Percentiles rank a stretch among this genome's conserved stretches.
These are phyloP conservation scores for Ceratocystis ficicola DNA, from an alignment of 2,329 filamentous ascomycete genomes.

Conservation along the genomic window DNA sequence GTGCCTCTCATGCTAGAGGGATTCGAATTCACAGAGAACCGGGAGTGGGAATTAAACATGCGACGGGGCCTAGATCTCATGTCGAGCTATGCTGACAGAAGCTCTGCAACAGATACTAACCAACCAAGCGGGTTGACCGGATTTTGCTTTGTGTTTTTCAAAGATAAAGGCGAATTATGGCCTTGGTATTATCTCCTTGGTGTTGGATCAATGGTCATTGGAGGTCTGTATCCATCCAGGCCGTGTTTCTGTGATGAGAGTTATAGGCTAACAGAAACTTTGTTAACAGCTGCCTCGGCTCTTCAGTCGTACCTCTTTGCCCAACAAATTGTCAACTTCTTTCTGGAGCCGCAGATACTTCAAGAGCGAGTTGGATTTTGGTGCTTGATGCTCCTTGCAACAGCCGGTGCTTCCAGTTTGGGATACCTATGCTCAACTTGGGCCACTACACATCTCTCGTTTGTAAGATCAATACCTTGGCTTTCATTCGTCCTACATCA, in stretches of 20 bases:
- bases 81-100: constrained; percentile 6
- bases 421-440: constrained; percentile 27
- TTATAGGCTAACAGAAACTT: not conserved
- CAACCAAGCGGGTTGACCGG: constrained; percentile 12
- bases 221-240: constrained; percentile 19
- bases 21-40: constrained; percentile 18
- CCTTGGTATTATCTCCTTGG: constrained; percentile 22
- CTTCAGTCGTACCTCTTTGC: constrained; percentile 23
- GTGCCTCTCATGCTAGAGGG: constrained; percentile 17
- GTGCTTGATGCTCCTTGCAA: constrained; percentile 29
- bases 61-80: constrained; percentile 17
- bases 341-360: constrained; percentile 4
- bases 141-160: constrained; percentile 21
- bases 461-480: constrained; percentile 20
- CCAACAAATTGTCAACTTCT: constrained; percentile 22
- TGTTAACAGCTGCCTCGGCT: constrained; percentile 15
- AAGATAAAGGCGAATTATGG: constrained; percentile 20
- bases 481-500: not conserved
- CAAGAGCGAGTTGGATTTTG: constrained; percentile 25
- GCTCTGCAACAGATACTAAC: not conserved
- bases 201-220: constrained; percentile 20
- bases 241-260: not conserved
- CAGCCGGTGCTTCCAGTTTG: constrained; percentile 27
- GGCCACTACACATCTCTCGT: constrained; percentile 24
- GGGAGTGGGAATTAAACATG: constrained; percentile 19